Conservation (phyloP, 331 rosid genomes). For the Malus hybrid region DNA sequence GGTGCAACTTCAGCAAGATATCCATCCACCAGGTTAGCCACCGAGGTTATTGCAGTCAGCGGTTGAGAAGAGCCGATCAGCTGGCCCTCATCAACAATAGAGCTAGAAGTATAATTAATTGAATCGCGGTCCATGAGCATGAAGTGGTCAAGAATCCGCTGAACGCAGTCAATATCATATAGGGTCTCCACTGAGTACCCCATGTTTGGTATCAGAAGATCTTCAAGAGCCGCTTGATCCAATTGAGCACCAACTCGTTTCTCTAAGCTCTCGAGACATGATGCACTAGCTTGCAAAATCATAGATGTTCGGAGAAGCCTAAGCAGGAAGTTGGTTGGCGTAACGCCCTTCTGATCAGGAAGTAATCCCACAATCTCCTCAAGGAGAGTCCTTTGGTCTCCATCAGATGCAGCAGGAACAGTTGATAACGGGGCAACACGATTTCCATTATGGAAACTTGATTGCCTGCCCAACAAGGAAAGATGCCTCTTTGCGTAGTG, state of each 20-base stretch:
- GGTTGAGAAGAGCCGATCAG: slow-evolving; percentile 38
- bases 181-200: slow-evolving; percentile 76
- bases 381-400: slow-evolving; percentile 62
- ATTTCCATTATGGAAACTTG: slow-evolving; percentile 37
- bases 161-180: slow-evolving; percentile 74
- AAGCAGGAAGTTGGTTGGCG: slow-evolving; percentile 60
- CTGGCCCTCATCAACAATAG: slow-evolving; percentile 44
- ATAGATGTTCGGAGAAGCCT: slow-evolving; percentile 64
- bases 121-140: slow-evolving; percentile 41
- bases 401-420: slow-evolving; percentile 33
- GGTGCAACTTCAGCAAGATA: slow-evolving; percentile 89
- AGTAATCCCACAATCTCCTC: slow-evolving; percentile 68
- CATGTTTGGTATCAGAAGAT: slow-evolving; percentile 70
- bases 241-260: slow-evolving; percentile 63
- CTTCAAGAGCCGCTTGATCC: slow-evolving; percentile 68
- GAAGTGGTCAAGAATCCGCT: slow-evolving; percentile 82
- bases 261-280: slow-evolving; percentile 57
- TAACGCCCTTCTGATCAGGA: slow-evolving; percentile 51
- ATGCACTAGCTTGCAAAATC: slow-evolving; percentile 48
- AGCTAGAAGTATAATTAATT: slow-evolving; percentile 33
- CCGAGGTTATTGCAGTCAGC: slow-evolving; percentile 46
- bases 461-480: slow-evolving; percentile 58
- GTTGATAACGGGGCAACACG: slow-evolving; percentile 27
- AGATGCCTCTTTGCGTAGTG: slow-evolving; percentile 61
- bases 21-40: slow-evolving; percentile 68